Base-by-base conservation (phyloP, 2,329 filamentous ascomycete genomes). In the Teratosphaeria zuluensis region DNA sequence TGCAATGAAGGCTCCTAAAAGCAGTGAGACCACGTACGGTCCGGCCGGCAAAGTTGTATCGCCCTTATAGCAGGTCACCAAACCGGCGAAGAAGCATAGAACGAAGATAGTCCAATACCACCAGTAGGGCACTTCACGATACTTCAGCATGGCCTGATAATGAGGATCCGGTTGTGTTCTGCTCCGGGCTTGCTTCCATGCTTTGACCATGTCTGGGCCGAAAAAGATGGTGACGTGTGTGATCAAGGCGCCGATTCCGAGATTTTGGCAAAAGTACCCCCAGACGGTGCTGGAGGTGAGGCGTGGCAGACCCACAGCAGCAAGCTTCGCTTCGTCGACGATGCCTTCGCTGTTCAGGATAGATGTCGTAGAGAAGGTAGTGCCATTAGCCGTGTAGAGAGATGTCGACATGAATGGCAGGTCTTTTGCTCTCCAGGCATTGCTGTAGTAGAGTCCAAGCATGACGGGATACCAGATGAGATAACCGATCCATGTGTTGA, bases 401-500 rank as follows among this genome's bases (percentile, higher is more conserved):
- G 58, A 60, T 78, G 68, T 32, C 74, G 72, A 7, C 38, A 78
- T 59, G 63, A 78, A 77, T 1, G 76, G 76, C 55, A 77, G 76
- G 38, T 72, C 67, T 42, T 70, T 65, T 0, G 76, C 70, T 9
- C 68, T 65, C 74, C 72, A 79, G 14, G 74, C 59, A 54, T 78
- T 77, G 33, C 68, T 68, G 59, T 78, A 78, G 62, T 76, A 79
- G 8, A 76, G 56, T 0, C 56, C 59, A 56, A 58, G 53, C 55
- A 65, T 64, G 19, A 64, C 54, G 2, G 56, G 56, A 32, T 60
- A 61, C 48, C 63, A 65, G 3, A 61, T 59, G 30, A 61, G 19
- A 38, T 60, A 52, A 32, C 59, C 57, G 51, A 76, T 67, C 19
- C 72, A 63, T 1, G 66, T 69, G 66, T 77, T 79, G 31, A 71